These are phyloP conservation scores for Samsoniella hepiali DNA, from an alignment of 2,329 filamentous ascomycete species.

Conservation along the genomic window DNA sequence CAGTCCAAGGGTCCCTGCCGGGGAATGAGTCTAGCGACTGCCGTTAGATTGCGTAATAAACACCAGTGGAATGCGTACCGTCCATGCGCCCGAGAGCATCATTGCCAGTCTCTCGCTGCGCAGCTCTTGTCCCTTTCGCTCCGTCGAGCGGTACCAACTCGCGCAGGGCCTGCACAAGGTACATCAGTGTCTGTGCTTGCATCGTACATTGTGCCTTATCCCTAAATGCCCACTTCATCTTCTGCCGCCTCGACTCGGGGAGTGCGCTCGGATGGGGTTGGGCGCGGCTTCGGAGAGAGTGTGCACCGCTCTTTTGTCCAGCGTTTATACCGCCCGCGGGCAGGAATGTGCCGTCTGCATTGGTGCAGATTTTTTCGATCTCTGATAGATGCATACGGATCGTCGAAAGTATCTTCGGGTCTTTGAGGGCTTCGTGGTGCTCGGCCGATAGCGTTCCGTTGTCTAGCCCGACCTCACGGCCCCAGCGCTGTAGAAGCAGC, in stretches of 20 bases:
- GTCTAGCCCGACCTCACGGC: background rate
- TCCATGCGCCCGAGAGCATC: no score
- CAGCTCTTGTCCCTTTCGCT: no score
- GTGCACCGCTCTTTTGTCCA: no score
- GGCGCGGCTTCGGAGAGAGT: no score
- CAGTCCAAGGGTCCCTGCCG: no score
- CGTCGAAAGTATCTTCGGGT: background rate
- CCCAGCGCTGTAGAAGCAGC: background rate
- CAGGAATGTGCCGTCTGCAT: background rate
- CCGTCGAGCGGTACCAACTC: no score
- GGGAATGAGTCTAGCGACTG: no score
- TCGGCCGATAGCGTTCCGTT: background rate
- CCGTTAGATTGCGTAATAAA: no score
- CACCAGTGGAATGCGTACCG: no score
- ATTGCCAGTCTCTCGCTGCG: no score
- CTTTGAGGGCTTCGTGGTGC: background rate
- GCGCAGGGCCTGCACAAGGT: no score
- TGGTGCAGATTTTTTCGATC: background rate
- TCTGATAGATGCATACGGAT: background rate
- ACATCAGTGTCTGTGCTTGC: no score
- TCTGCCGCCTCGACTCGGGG: background rate
- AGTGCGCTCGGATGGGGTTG: background rate
- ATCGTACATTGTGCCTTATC: background rate
- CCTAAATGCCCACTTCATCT: constrained; percentile 5
- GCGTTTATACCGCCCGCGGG: background rate